Base-by-base conservation (phyloP, 2,329 filamentous ascomycete species). In the Pestalotiopsis fici region DNA sequence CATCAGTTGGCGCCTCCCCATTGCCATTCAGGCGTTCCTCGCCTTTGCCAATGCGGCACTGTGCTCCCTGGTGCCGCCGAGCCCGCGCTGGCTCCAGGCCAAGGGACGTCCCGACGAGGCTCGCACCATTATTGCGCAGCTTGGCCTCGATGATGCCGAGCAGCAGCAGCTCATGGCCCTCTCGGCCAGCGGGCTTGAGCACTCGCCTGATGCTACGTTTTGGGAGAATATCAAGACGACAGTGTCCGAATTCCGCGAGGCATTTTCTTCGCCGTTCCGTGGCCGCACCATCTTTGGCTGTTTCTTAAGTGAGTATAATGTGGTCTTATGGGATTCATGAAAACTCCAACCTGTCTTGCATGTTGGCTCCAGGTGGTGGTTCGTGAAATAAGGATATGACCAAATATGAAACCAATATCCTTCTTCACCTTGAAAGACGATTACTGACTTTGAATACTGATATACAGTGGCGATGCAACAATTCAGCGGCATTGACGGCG, bases 401-500 rank as follows among this genome's bases (percentile, higher is more conserved):
- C 5, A 35, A 35, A 11, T 11, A 35, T 7, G 31, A 2, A 35
- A 1, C 2, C 31, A 2, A 35, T 35, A 3, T 2, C 4, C 6
- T 7, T 7, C 11, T 2, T 35, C 31, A 11, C 31, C 11, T 35
- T 35, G 31, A 35, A 11, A 9, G 31, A 35, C 15, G 39, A 47
- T 47, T 12, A 6, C 43, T 50, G 6, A 50, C 43, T 21, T 76
- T 90, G n/a, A n/a, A n/a, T n/a, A 25, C 83, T 7, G 1, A n/a
- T 50, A 2, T n/a, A 50, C 21, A 50, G 43, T 90, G 80, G 84
- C 79, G 0, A 85, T 89, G 78, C 85, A 89, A 67, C 88, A 90
- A 60, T 79, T 90, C 12, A 84, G 80, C 21, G 88, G 88, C 0
- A 90, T 90, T 50, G 88, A 91, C 47, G 88, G 87, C 0, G 83